Evolutionary conservation across 768 basidiomycete species (phyloP).

Genomic region (Imleria badia): DNA sequence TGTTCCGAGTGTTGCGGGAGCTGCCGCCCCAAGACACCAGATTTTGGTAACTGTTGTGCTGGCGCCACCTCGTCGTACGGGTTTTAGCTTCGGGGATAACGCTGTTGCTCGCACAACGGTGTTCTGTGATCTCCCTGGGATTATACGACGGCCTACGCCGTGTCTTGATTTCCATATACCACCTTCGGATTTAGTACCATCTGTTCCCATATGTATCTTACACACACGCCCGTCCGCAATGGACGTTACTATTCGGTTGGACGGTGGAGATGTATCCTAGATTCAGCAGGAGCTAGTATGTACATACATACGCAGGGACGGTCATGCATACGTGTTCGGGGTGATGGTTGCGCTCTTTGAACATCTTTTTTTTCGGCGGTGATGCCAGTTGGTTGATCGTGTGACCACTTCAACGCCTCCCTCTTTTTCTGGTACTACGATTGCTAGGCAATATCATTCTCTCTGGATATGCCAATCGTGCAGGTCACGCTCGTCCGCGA

Average conservation of each 20-base stretch:
- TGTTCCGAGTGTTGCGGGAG: slow-evolving; percentile 41
- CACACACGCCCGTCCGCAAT: background rate
- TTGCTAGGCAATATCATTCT: too few relatives aligned
- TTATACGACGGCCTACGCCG: background rate
- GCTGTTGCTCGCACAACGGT: background rate
- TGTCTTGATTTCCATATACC: background rate
- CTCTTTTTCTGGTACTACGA: too few relatives aligned
- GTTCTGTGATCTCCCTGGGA: background rate
- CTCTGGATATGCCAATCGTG: too few relatives aligned
- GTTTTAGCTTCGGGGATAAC: background rate
- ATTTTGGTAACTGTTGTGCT: slow-evolving; percentile 36
- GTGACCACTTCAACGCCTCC: too few relatives aligned
- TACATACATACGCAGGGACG: too few relatives aligned
- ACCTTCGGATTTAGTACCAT: background rate
- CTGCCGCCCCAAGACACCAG: slow-evolving; percentile 37
- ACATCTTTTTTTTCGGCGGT: too few relatives aligned
- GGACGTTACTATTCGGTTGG: slow-evolving; percentile 8
- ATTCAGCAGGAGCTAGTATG: background rate
- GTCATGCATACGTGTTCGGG: too few relatives aligned
- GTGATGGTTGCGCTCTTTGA: too few relatives aligned
- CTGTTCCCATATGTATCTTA: slow-evolving; percentile 5
- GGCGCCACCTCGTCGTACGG: background rate
- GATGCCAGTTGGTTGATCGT: too few relatives aligned
- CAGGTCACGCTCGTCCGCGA: too few relatives aligned
- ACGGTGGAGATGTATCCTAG: background rate